Base-by-base conservation (phyloP, 176 grass and related monocot genomes). In the Bromus sterilis region DNA sequence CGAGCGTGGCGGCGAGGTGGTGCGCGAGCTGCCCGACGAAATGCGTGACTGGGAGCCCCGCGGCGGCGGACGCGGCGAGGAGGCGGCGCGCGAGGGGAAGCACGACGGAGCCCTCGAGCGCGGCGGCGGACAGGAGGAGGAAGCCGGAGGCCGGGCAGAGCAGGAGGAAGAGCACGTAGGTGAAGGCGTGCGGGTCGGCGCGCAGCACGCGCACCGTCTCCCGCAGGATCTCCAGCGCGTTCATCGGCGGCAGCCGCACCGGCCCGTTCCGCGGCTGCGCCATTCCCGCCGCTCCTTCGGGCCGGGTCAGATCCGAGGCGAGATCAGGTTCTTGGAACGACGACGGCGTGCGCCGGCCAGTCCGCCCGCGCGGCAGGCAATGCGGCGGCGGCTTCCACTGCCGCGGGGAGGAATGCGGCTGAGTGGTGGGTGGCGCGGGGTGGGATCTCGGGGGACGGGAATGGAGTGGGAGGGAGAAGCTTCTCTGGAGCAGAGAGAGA, bases 171-270 rank as follows among this genome's bases (percentile, higher is more conserved):
- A 98, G 92, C 48, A 87, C 76, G 51, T 87, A 81, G 37, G 88
- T 89, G 88, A 98, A 98, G 25, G 84, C 74, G 79, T 91, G 81
- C 34, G 95, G 92, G 73, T 98, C 92, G 3, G 84, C 82, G 18
- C 95, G 95, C 78, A 98, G 95, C 86, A 98, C 87, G 21, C 95
- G 86, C 63, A 93, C 88, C 21, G 95, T 91, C 87, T 98, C 92
- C 48, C 90, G 80, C 65, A 98, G 87, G 86, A 98, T 94, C 86
- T 95, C 95, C 42, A 98, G 76, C 20, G 93, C 90, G 71, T 94
- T 95, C 93, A 95, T 91, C 71, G 76, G 76, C 59, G 86, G 93
- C 78, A 89, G 78, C 51, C 78, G 71, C 63, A 85, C 77, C 21
- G 2, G 55, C 2, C 58, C 80, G 0, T 70, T 59, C 16, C 77